Conservation (phyloP, 1,284 basidiomycete genomes). For the Sphagnurus paluster region DNA sequence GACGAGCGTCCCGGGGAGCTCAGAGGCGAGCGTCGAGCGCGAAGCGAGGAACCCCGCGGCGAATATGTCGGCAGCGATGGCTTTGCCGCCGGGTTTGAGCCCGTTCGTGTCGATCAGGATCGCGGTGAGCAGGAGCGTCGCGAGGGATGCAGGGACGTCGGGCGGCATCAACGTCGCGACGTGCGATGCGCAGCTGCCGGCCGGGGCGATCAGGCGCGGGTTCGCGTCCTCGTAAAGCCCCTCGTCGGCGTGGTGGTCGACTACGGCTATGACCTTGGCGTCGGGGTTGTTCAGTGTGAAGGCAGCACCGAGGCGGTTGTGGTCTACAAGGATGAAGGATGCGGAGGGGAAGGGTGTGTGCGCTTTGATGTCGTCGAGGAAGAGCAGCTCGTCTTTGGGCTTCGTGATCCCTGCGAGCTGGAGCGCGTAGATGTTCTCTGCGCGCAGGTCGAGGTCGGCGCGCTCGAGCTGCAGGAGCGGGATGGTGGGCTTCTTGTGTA, state of each 20-base stretch:
- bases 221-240: conserved; percentile 60
- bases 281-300: conserved; percentile 45
- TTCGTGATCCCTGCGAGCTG: conserved; percentile 52
- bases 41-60: conserved; percentile 63
- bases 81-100: conserved; percentile 78
- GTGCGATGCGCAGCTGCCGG: conserved; percentile 82
- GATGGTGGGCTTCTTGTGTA: conserved; percentile 54
- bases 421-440: conserved; percentile 85
- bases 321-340: conserved; percentile 86
- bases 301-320: conserved; percentile 69
- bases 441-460: conserved; percentile 74
- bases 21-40: conserved; percentile 38
- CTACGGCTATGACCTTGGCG: conserved; percentile 66
- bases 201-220: conserved; percentile 66
- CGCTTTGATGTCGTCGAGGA: conserved; percentile 54
- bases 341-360: conserved; percentile 53
- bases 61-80: conserved; percentile 57
- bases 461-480: conserved; percentile 76
- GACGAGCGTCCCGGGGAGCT: conserved; percentile 19
- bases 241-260: conserved; percentile 97
- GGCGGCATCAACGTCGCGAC: conserved; percentile 56
- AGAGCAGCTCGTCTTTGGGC: conserved; percentile 53
- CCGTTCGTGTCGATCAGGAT: conserved; percentile 85
- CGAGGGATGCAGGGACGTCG: conserved; percentile 59
- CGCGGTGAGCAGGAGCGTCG: conserved; percentile 76